Conservation (phyloP, 116 monocot species). For the Posidonia oceanica region DNA sequence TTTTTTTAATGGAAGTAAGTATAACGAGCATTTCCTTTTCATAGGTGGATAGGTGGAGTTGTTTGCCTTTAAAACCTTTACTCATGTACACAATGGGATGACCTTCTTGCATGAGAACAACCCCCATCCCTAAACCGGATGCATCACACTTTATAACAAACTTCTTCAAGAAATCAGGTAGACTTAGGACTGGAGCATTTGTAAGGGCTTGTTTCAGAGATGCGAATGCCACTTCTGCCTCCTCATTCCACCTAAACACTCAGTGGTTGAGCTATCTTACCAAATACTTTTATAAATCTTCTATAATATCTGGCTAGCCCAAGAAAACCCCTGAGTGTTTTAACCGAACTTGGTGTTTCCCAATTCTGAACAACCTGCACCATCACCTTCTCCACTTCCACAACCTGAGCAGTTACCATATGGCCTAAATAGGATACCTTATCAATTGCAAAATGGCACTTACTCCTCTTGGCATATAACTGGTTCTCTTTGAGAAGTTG, state of each 20-base stretch:
- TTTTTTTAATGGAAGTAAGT: neutral
- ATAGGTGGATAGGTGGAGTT: conserved; percentile 1
- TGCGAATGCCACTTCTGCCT: neutral
- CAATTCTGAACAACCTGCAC: too few relatives aligned
- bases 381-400: too few relatives aligned
- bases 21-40: neutral
- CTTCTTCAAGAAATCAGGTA: too few relatives aligned
- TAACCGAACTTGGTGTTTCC: neutral
- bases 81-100: neutral
- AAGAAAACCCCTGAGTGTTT: neutral
- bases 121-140: too few relatives aligned
- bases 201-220: conserved; percentile 4
- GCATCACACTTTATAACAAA: too few relatives aligned
- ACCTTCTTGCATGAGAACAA: too few relatives aligned
- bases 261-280: neutral
- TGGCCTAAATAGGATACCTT: too few relatives aligned
- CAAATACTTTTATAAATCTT: neutral
- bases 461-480: neutral
- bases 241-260: neutral
- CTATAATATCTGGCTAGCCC: neutral
- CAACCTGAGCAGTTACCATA: too few relatives aligned
- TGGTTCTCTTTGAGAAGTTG: neutral
- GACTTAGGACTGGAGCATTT: neutral
- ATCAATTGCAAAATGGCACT: neutral
- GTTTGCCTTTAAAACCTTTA: neutral